Evolutionary conservation across 768 basidiomycete species (phyloP).

Genomic region (Brasilioporus rufonigricans): DNA sequence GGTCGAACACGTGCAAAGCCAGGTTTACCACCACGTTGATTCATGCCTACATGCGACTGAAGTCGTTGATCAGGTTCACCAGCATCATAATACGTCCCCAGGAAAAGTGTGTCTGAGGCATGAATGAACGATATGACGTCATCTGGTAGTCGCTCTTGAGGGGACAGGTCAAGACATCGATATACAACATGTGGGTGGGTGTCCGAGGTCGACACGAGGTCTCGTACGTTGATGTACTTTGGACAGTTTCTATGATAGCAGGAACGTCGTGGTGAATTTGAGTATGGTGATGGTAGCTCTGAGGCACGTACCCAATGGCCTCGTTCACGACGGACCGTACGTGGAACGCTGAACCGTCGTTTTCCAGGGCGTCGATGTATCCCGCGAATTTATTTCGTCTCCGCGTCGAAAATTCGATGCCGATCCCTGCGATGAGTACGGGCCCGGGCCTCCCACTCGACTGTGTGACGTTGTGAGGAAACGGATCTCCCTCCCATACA

Average conservation of each 20-base stretch:
- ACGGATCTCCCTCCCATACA: constrained; percentile 59
- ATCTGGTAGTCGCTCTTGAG: constrained; percentile 44
- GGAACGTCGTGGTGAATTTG: neutral
- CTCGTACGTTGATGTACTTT: constrained; percentile 62
- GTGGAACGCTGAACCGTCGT: constrained; percentile 33
- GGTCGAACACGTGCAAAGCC: constrained; percentile 60
- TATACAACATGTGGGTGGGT: constrained; percentile 40
- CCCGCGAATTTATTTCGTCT: constrained; percentile 67
- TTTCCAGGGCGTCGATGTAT: constrained; percentile 35
- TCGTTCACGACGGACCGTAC: constrained; percentile 44
- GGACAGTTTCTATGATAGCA: constrained; percentile 56
- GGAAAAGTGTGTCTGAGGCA: constrained; percentile 49
- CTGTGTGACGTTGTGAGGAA: constrained; percentile 35
- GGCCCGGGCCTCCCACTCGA: constrained; percentile 25
- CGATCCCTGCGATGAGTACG: constrained; percentile 61
- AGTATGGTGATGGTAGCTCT: neutral
- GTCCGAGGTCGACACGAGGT: constrained; percentile 43
- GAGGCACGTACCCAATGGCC: constrained; percentile 54
- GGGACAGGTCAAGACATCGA: constrained; percentile 32
- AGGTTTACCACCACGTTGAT: constrained; percentile 59
- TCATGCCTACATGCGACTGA: constrained; percentile 65
- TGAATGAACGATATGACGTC: constrained; percentile 49
- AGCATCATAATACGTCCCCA: constrained; percentile 54
- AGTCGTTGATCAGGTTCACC: constrained; percentile 34
- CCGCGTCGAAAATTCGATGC: constrained; percentile 57